Conservation (phyloP, 2,329 filamentous ascomycete species). For the Sporothrix globosa region DNA sequence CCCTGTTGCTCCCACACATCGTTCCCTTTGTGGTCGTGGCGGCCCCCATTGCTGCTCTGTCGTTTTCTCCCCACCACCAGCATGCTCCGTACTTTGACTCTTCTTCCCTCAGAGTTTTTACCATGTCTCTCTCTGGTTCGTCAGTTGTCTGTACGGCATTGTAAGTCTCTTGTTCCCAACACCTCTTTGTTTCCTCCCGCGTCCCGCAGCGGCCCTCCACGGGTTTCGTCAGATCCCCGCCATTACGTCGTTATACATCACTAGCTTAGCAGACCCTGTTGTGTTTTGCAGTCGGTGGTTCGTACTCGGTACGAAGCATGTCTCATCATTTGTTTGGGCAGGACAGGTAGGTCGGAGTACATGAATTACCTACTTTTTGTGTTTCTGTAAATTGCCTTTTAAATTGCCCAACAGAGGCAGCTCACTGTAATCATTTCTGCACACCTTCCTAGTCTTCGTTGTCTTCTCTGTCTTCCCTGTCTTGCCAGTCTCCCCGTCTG, state of each 20-base stretch:
- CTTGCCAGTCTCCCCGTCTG: no score
- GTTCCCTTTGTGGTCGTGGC: neutral
- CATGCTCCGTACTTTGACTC: neutral
- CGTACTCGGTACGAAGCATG: neutral
- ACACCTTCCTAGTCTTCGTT: neutral
- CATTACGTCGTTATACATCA: conserved; percentile 30
- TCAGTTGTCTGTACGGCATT: neutral
- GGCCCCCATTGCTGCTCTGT: neutral
- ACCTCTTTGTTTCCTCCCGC: neutral
- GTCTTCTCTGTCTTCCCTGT: neutral
- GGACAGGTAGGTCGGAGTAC: no score
- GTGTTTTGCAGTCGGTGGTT: neutral
- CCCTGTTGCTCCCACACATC: conserved; percentile 1
- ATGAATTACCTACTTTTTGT: neutral
- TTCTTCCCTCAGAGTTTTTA: neutral
- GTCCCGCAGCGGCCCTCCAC: neutral
- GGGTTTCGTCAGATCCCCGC: conserved; percentile 6
- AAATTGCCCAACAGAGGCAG: no score
- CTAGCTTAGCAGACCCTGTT: neutral
- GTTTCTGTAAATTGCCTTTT: neutral
- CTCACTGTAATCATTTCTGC: no score
- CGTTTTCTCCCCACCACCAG: no score
- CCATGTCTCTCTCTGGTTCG: no score
- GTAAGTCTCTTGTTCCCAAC: neutral
- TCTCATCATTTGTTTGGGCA: neutral